Conservation (phyloP, 129 eudicot genomes). For the Rutidosis leptorrhynchoides region DNA sequence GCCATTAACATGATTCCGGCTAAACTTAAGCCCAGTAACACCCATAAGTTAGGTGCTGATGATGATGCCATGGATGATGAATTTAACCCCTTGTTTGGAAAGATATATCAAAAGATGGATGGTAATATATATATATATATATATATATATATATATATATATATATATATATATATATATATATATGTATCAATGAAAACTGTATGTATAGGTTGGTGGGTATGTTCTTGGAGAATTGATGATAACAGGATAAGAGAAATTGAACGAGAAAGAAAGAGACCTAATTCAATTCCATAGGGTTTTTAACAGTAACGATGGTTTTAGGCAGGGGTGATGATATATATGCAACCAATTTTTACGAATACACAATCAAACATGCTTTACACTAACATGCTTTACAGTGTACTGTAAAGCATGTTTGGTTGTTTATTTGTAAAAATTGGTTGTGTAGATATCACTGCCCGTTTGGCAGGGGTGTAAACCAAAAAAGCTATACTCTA, state of each 20-base stretch:
- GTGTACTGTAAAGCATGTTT: no score
- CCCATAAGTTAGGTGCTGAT: conserved; percentile 70
- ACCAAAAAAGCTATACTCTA: no score
- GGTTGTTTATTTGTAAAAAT: no score
- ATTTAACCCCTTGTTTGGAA: conserved; percentile 1
- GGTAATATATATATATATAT: no score
- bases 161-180: no score
- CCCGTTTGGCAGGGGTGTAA: no score
- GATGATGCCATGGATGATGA: conserved; percentile 55
- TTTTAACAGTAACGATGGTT: background rate
- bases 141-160: no score
- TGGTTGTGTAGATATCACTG: no score
- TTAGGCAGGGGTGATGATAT: no score
- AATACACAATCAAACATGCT: no score
- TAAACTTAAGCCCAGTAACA: conserved; percentile 76
- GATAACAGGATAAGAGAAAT: background rate
- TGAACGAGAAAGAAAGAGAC: conserved; percentile 22
- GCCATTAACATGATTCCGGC: conserved; percentile 80
- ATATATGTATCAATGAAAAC: background rate
- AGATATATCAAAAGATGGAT: background rate
- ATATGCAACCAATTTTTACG: no score
- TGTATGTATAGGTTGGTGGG: background rate
- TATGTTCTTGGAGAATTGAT: background rate
- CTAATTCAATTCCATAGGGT: conserved; percentile 23
- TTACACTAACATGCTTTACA: no score